Base-by-base conservation (phyloP, 306 rosid species). In the Fagus crenata region DNA sequence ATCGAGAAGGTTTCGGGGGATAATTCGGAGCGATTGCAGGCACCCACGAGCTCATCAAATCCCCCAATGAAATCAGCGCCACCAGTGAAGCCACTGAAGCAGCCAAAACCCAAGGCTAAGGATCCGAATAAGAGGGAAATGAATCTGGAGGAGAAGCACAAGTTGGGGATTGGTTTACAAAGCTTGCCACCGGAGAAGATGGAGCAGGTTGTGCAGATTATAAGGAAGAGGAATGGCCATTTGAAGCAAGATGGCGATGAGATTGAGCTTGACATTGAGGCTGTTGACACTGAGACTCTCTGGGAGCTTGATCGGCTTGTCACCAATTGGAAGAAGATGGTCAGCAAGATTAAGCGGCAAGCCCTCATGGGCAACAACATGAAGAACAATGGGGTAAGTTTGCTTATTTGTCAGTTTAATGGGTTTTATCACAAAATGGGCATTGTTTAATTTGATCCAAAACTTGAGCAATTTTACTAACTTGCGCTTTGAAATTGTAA, bases 221-320 rank as follows among this genome's bases (percentile, higher is more conserved):
- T 96, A 64, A 86, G 87, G 81, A 96, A 87, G 87, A 91, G 99
- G 49, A 92, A 93, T 55, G 99, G 98, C 61, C 89, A 92, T 84
- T 79, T 96, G 85, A 93, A 83, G 87, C 99, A 96, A 78, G 99
- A 96, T 49, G 99, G 96, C 28, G 99, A 96, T 82, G 99, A 96
- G 83, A 96, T 96, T 53, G 99, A 96, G 90, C 93, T 96, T 6
- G 99, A 96, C 63, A 92, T 96, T 53, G 99, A 96, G 80, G 97
- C 98, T 2, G 92, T 91, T 2, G 98, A 96, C 67, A 92, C 87
- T 0, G 99, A 96, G 79, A 96, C 99, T 43, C 97, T 96, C n/a
- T 96, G 99, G 99, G 99, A 96, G 80, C 98, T 96, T 9, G 99
- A 96, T 81, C 84, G 97, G 2, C 87, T 96, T 40, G 99, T 96